Conservation (phyloP, 768 basidiomycete genomes). For the Chalciporus piperatus region DNA sequence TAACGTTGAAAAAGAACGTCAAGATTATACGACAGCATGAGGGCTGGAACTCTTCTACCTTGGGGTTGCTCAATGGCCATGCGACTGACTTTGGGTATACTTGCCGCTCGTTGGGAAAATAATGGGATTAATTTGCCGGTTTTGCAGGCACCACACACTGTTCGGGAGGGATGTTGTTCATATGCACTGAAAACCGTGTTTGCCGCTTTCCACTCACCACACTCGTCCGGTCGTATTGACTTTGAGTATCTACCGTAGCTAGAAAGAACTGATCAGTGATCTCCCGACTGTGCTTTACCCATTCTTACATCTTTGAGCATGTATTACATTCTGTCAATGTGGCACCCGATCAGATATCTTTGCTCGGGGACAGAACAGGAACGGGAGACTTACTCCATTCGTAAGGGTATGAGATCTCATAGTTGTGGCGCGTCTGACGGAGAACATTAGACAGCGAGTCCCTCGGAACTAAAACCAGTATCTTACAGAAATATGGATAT, state of each 20-base stretch:
- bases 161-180: background rate
- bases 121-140: conserved; percentile 56
- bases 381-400: conserved; percentile 59
- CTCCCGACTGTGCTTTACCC: background rate
- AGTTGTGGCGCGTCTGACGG: conserved; percentile 63
- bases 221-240: conserved; percentile 65
- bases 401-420: conserved; percentile 71
- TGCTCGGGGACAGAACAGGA: background rate
- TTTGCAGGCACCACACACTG: conserved; percentile 69
- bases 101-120: conserved; percentile 42
- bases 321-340: conserved; percentile 52
- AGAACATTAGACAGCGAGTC: background rate
- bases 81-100: conserved; percentile 38
- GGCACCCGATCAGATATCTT: background rate
- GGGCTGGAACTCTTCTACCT: conserved; percentile 32
- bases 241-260: conserved; percentile 77
- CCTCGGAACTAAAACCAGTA: conserved; percentile 2
- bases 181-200: background rate
- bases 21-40: background rate
- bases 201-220: conserved; percentile 41
- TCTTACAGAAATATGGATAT: conserved; percentile 71
- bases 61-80: conserved; percentile 44
- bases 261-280: conserved; percentile 5
- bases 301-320: conserved; percentile 58
- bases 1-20: background rate